These are phyloP conservation scores for Acacia concinna DNA, from an alignment of 331 rosid species.

Conservation along the genomic window DNA sequence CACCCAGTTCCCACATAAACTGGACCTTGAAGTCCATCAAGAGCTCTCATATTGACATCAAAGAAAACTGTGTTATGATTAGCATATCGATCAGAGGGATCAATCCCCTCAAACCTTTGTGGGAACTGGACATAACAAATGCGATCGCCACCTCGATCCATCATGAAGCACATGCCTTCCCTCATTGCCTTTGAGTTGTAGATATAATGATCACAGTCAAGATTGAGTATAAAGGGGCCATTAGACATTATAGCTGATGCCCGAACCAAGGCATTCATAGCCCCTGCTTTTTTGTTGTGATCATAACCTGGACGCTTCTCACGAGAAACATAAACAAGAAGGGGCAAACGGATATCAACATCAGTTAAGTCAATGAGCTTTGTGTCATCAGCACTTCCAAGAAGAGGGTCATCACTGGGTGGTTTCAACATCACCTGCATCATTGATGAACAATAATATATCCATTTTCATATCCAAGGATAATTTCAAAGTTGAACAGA, in stretches of 20 bases:
- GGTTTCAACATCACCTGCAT: conserved; percentile 63
- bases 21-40: conserved; percentile 58
- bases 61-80: conserved; percentile 57
- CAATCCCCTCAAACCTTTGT: conserved; percentile 60
- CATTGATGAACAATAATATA: background rate
- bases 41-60: conserved; percentile 62
- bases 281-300: conserved; percentile 60
- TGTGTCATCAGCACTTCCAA: conserved; percentile 43
- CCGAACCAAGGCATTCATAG: conserved; percentile 62
- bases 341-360: conserved; percentile 54
- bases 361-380: conserved; percentile 49
- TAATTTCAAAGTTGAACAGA: conserved; percentile 11
- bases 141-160: conserved; percentile 61
- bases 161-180: conserved; percentile 66
- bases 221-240: conserved; percentile 57
- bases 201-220: conserved; percentile 59
- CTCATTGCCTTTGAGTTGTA: conserved; percentile 57
- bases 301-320: conserved; percentile 60
- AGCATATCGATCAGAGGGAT: conserved; percentile 58
- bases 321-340: conserved; percentile 57
- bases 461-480: conserved; percentile 6
- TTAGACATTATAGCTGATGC: conserved; percentile 59
- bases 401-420: conserved; percentile 55
- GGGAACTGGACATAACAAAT: conserved; percentile 57
- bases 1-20: conserved; percentile 58